phyloP scores from a whole-genome alignment of 2,329 filamentous ascomycete species.

The Aureobasidium vineae region DNA sequence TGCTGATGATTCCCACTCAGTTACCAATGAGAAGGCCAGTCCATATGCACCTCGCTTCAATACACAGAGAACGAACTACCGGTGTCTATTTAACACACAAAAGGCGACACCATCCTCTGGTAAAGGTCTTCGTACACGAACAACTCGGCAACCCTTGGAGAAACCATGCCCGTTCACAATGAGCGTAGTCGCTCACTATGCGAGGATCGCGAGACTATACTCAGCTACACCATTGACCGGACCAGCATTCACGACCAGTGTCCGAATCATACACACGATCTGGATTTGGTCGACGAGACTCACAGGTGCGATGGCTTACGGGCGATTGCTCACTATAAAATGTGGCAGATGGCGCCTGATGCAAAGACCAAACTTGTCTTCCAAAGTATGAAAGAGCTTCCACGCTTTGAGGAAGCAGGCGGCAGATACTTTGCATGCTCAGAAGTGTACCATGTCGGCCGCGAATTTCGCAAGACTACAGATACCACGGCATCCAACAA shows the following conservation, averaged over 20 bases:
- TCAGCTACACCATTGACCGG: neutral
- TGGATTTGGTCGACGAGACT: neutral
- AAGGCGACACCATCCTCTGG: neutral
- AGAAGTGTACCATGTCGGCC: neutral
- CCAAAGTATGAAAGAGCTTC: neutral
- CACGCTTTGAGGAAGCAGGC: neutral
- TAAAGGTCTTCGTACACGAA: neutral
- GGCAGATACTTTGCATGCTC: neutral
- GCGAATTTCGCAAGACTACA: neutral
- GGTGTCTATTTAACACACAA: neutral
- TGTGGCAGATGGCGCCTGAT: neutral
- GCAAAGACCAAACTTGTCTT: neutral
- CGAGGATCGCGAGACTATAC: neutral
- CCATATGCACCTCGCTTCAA: neutral
- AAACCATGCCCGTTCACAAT: neutral
- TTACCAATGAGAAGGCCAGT: neutral
- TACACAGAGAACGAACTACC: neutral
- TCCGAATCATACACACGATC: neutral
- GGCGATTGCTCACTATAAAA: neutral
- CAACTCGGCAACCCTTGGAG: neutral
- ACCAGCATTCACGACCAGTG: neutral
- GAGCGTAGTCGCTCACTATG: neutral
- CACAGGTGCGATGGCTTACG: neutral
- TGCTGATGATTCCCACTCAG: neutral
- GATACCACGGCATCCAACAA: neutral